A percentile compares a stretch with the other conserved stretches of the same genome.
Evolutionary conservation across 225 moss, liverwort and hornwort species (phyloP).

Genomic region (Asterella californica): DNA sequence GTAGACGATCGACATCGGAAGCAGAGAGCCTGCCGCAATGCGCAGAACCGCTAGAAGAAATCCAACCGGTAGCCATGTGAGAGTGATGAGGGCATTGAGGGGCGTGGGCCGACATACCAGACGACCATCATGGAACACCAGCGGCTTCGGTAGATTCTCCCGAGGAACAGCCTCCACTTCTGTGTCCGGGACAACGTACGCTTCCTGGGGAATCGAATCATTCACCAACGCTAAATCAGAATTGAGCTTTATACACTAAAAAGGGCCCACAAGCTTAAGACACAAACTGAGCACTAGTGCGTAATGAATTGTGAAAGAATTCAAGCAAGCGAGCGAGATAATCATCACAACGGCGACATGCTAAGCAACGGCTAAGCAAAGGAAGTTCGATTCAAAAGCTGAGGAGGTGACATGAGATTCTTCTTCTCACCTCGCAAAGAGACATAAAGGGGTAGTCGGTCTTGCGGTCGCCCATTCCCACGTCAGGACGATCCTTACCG

Average conservation of each 20-base stretch:
- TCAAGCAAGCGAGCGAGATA: neutral
- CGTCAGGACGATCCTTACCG: conserved; percentile 31
- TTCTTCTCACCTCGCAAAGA: conserved; percentile 36
- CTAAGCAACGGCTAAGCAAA: neutral
- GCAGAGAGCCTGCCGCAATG: conserved; percentile 33
- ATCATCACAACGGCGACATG: neutral
- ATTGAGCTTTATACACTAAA: neutral
- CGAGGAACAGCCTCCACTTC: conserved; percentile 25
- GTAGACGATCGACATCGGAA: conserved; percentile 40
- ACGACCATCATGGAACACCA: conserved; percentile 54
- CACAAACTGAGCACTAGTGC: neutral
- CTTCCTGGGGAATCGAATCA: conserved; percentile 29
- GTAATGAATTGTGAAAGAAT: neutral
- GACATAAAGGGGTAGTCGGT: conserved; percentile 49
- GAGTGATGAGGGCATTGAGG: conserved; percentile 33
- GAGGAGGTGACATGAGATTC: neutral
- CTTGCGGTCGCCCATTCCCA: conserved; percentile 49
- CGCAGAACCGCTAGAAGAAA: conserved; percentile 45
- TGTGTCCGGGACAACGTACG: conserved; percentile 37
- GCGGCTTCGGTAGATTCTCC: conserved; percentile 38
- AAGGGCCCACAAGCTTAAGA: neutral
- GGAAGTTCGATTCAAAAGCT: too few species aligned
- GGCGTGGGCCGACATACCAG: conserved; percentile 45
- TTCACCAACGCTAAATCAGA: too few species aligned
- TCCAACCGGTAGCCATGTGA: conserved; percentile 45